These are phyloP conservation scores for Calonectria henricotiae DNA, from an alignment of 2,329 filamentous ascomycete species.

Conservation along the genomic window DNA sequence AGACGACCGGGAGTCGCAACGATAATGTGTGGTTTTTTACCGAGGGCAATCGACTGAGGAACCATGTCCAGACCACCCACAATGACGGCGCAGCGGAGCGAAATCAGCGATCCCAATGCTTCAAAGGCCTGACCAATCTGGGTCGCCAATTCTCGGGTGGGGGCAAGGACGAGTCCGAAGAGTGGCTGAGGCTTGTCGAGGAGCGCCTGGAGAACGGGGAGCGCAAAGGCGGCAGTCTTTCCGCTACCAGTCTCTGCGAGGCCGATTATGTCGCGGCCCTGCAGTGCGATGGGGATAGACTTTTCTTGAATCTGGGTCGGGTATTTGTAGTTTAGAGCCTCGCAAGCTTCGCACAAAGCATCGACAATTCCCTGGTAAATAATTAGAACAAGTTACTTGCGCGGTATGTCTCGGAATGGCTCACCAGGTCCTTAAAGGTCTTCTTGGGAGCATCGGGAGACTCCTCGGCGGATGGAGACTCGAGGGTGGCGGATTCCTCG, in stretches of 20 bases:
- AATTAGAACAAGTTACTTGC: background rate
- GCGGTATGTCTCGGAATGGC: slow-evolving; percentile 35
- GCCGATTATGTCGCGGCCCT: slow-evolving; percentile 90
- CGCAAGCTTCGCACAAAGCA: slow-evolving; percentile 90
- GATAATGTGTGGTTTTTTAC: slow-evolving; percentile 95
- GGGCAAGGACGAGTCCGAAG: slow-evolving; percentile 92
- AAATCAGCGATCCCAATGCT: slow-evolving; percentile 88
- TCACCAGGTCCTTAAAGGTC: slow-evolving; percentile 78
- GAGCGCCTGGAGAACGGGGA: slow-evolving; percentile 92
- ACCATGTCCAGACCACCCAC: slow-evolving; percentile 98
- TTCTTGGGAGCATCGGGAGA: slow-evolving; percentile 68
- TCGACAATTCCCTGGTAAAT: slow-evolving; percentile 81
- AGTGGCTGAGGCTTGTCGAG: slow-evolving; percentile 90
- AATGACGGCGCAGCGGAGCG: slow-evolving; percentile 87
- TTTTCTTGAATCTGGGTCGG: slow-evolving; percentile 93
- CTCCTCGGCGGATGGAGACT: slow-evolving; percentile 56
- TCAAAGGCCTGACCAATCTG: slow-evolving; percentile 94
- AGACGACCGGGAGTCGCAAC: slow-evolving; percentile 93
- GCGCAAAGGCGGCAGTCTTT: slow-evolving; percentile 95
- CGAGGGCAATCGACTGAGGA: slow-evolving; percentile 88
- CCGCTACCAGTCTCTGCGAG: slow-evolving; percentile 96
- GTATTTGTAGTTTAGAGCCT: slow-evolving; percentile 83
- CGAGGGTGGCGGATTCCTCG: slow-evolving; percentile 58
- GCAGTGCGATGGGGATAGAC: slow-evolving; percentile 85
- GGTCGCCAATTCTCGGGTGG: slow-evolving; percentile 92